These are phyloP conservation scores for Irpex lacteus DNA, from an alignment of 1,284 basidiomycete species.

Conservation along the genomic window DNA sequence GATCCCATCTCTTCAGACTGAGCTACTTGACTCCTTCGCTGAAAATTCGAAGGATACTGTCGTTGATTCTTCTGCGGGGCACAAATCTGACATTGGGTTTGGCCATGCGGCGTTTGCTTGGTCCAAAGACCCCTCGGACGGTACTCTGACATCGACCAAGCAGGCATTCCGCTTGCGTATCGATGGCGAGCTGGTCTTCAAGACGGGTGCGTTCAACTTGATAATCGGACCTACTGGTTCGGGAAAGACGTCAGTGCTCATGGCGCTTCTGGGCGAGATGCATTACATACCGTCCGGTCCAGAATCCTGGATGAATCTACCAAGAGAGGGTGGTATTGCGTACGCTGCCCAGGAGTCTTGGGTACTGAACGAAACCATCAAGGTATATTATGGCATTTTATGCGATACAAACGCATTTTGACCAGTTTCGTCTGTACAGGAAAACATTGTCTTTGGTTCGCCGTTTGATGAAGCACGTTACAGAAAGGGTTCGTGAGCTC, in stretches of 20 bases:
- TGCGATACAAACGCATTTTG: background rate
- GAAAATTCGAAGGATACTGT: conserved; percentile 22
- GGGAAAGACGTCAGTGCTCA: conserved; percentile 51
- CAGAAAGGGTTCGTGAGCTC: conserved; percentile 34
- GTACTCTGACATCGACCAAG: conserved; percentile 32
- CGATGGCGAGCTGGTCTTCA: conserved; percentile 54
- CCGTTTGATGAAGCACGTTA: conserved; percentile 41
- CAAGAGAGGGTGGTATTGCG: conserved; percentile 60
- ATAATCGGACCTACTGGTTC: conserved; percentile 61
- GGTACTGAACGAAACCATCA: conserved; percentile 55
- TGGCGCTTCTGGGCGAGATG: conserved; percentile 61
- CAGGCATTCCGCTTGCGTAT: conserved; percentile 47
- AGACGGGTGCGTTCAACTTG: conserved; percentile 55
- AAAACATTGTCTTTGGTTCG: conserved; percentile 44
- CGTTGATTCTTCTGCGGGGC: conserved; percentile 19
- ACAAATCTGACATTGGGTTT: conserved; percentile 36
- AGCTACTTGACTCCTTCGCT: conserved; percentile 46
- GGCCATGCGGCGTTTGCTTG: conserved; percentile 39
- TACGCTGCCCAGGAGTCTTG: conserved; percentile 78
- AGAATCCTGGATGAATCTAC: conserved; percentile 64
- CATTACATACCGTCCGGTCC: conserved; percentile 54
- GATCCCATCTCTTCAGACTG: conserved; percentile 31
- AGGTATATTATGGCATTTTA: conserved; percentile 21
- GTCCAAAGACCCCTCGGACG: conserved; percentile 29
- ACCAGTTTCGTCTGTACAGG: conserved; percentile 16